Percentiles rank a stretch among this genome's conserved stretches.
These are phyloP conservation scores for Oenanthe javanica DNA, from an alignment of 140 eudicot species.

Conservation along the genomic window DNA sequence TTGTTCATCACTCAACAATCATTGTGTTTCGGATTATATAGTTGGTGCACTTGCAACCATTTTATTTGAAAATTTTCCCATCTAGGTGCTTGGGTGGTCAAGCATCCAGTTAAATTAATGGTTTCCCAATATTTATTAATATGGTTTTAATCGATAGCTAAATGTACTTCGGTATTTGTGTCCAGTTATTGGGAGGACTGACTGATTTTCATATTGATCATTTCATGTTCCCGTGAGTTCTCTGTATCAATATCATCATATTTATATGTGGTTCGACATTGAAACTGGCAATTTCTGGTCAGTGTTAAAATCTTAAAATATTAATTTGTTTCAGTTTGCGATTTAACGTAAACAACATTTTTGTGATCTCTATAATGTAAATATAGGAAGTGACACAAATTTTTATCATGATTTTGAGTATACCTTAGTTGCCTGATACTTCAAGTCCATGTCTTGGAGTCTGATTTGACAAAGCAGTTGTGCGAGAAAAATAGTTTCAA, in stretches of 20 bases:
- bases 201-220: background rate
- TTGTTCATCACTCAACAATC: too few relatives aligned
- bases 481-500: too few relatives aligned
- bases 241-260: constrained; percentile 22
- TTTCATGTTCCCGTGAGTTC: background rate
- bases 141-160: background rate
- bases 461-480: background rate
- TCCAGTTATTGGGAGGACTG: constrained; percentile 24
- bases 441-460: background rate
- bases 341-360: background rate
- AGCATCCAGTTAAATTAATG: too few relatives aligned
- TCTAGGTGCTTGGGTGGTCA: constrained; percentile 5
- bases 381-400: background rate
- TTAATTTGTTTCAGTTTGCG: background rate
- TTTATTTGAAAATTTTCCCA: background rate
- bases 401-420: background rate
- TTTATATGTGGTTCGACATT: constrained; percentile 8
- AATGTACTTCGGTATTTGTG: background rate
- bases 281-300: background rate
- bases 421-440: background rate
- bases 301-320: background rate
- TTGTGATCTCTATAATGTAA: background rate
- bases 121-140: background rate
- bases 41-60: background rate
- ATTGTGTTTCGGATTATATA: background rate